Evolutionary conservation across 192 early-diverging fungal genomes (phyloP), one percentile per base, ranked within the genome.

Genomic region (Linnemannia zychae): DNA sequence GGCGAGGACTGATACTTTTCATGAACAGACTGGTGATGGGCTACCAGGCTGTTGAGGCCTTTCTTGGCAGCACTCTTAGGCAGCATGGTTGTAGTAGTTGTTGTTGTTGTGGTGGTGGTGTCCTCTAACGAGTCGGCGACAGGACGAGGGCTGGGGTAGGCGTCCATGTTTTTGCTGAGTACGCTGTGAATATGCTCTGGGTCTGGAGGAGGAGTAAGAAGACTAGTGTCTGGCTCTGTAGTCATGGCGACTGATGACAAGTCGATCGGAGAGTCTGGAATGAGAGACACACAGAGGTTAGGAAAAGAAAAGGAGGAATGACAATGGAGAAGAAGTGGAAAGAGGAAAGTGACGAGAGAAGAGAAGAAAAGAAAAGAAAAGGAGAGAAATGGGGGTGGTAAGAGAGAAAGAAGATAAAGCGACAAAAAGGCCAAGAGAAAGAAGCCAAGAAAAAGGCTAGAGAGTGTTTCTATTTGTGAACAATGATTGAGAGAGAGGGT

Each of bases 151-250:
- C 22, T 37, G 13, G 36, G 38, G 36, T 57, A 70, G 0, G 47
- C 48, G 75, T 77, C 81, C 68, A 77, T 77, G 75, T 47, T 17
- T 36, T 60, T 70, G 28, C 28, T 63, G 24, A 53, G 66, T 11
- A 48, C 36, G 66, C 20, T 78, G 75, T 46, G 67, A 18, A 37
- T 20, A 50, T 50, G 47, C 31, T 48, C 50, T 12, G 66, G 31
- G 74, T 77, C 80, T 37, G 80, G 74, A 40, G 82, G 82, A 16
- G 77, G 77, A 34, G 76, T 75, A 34, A 84, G 71, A 17, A 66
- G 77, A 20, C 57, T 33, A 22, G 40, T 47, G 70, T 24, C 40
- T 33, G 68, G n/a, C n/a, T 84, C 72, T 38, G 36, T 50, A 34
- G 70, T 65, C 49, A 65, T 49, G 48, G 17, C 70, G 48, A 33